Base-by-base conservation (phyloP, 805 yeast species). In the Monosporozyma yasuniensis region DNA sequence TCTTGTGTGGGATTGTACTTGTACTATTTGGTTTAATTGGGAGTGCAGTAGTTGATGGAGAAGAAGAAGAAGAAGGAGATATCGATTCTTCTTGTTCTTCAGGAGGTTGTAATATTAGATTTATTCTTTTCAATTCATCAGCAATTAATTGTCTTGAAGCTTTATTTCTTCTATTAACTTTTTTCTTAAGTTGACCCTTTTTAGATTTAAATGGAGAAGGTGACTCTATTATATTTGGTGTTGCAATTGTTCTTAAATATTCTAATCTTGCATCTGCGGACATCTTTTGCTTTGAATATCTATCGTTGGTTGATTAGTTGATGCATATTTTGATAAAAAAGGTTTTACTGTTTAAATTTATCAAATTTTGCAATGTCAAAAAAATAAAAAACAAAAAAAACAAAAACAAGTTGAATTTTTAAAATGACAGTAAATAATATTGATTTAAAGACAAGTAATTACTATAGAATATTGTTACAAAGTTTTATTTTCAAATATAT, bases 51-150 rank as follows among this genome's bases (percentile, higher is more conserved):
- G 34, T 6, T 9, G 34, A 30, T 30, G 34, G n/a, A 3, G 34
- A 7, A 30, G 34, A 7, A 10, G 34, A 4, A 30, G 34, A 4
- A 3, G 34, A 7, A 30, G 34, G 3, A 10, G 34, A 4, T 6
- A 12, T 32, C 16, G 7, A 14, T 37, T 10, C 7, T 37, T 37
- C 6, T 19, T 19, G 10, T 16, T 37, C 42, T 11, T 21, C n/a
- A 8, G 39, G 39, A 2, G 49, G 44, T 12, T 21, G 27, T 10
- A 14, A 14, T 18, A 28, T 19, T 12, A n/a, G 28, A 48, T 71
- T 76, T 28, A 81, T 68, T 44, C 91, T 77, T 59, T 84, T 84
- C 57, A 77, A 77, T 65, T 91, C 98, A 58, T 91, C 97, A 5
- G 80, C 74, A 2, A 84, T 53, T 16, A 89, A 69, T 58, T 90